Evolutionary conservation across 805 yeast genomes (phyloP), one percentile per base, ranked within the genome.

Genomic region (Cyberlindnera misumaiensis): DNA sequence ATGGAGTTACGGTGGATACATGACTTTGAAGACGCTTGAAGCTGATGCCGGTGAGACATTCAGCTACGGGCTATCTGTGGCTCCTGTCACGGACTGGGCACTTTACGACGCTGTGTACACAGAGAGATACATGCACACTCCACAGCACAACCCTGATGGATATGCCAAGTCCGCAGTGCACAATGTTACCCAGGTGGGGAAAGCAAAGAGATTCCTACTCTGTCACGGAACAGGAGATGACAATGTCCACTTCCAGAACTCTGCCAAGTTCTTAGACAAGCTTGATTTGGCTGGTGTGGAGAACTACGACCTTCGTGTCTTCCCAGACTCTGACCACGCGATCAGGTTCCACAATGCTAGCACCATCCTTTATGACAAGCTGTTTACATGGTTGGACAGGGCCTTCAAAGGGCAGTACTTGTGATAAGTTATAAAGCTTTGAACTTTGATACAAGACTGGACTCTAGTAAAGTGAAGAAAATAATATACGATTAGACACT

Each of bases 181-280:
- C 36, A 65, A 83, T 36, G 73, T 73, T 17, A 69, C 72, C 1
- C 70, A 69, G 10, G 71, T 93, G 47, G 76, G 69, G 12, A 54
- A 66, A 33, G 72, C 70, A 9, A 70, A 70, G 34, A 69, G 97
- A 52, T 87, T 93, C 53, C 61, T 93, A 44, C 57, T 93, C 28
- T 86, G 90, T 86, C 98, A 90, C 56, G 98, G 98, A 1, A 80
- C 96, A 0, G 96, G 96, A 4, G 98, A 93, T 62, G 98, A 93
- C 60, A 93, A 93, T 52, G 98, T 93, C 33, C 97, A 93, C 62
- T 76, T 89, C 62, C 98, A 93, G 58, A 86, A 93, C 63, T 75
- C 90, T 32, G 68, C 87, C 43, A 77, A 80, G 56, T 65, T 93
- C 28, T 55, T 93, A 33, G 97, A 93, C 62, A 64, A 73, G 48